Evolutionary conservation across 257 asterid species (phyloP), one percentile per base, ranked within the genome.

Genomic region (Oldenlandia corymbosa): DNA sequence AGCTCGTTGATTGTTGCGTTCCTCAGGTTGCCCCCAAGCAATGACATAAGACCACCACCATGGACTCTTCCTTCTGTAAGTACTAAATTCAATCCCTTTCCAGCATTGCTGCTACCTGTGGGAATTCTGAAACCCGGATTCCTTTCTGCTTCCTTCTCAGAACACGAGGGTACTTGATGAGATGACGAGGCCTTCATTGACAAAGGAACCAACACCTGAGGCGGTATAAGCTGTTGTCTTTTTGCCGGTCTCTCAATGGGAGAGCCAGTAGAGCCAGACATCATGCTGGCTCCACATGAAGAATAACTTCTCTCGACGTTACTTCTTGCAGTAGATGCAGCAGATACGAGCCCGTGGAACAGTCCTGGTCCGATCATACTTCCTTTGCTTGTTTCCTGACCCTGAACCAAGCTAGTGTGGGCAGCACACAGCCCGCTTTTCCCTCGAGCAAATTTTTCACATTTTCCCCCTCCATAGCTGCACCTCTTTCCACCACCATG

Each of bases 401-500:
- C 90, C 21, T 76, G 82, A 62, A 80, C 86, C 65, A 88, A 45
- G 73, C 85, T 91, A 66, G 85, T 57, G 46, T 91, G 98, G 8
- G 98, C 95, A 54, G 95, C 98, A 62, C 98, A 91, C 2, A 91
- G 79, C 56, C 98, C 96, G 5, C 82, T 86, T 74, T 70, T 91
- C 6, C 98, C 98, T 68, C 98, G 65, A 0, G 98, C 96, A 58
- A 91, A 91, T 30, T 88, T 91, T 60, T 88, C 95, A 16, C 98
- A 91, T 67, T 84, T 83, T 23, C 94, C 95, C 13, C 75, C 87
- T 1, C 81, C 94, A 94, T 95, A 91, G 32, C 65, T 79, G 68
- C 98, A 91, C 75, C 95, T 78, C 83, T 88, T 91, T 7, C 98
- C 98, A 42, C 98, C 98, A 21, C 98, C 98, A 5, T 91, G 98